phyloP scores from a whole-genome alignment of 1,284 basidiomycete genomes.

The Bondarzewia mesenterica region DNA sequence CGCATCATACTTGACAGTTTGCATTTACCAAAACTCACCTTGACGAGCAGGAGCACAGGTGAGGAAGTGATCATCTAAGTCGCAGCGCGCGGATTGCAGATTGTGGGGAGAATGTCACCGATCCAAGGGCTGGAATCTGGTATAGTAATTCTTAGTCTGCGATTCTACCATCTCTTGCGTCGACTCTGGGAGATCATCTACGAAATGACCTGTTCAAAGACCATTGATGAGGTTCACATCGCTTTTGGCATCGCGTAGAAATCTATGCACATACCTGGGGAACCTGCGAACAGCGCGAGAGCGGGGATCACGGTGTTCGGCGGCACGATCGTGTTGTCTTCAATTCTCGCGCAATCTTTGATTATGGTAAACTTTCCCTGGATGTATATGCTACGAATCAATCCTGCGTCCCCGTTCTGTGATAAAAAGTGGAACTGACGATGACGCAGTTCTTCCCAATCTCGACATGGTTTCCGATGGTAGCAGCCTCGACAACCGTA shows the following conservation, averaged over 20 bases:
- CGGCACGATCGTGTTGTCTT: slow-evolving; percentile 84
- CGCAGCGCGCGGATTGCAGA: neutral
- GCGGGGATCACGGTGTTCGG: slow-evolving; percentile 92
- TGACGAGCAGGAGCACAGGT: neutral
- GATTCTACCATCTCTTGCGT: slow-evolving; percentile 45
- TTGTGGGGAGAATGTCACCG: neutral
- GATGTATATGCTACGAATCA: slow-evolving; percentile 1
- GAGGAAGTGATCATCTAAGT: neutral
- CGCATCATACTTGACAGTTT: neutral
- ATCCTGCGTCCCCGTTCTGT: no score
- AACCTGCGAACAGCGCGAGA: slow-evolving; percentile 80
- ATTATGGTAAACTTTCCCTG: slow-evolving; percentile 96
- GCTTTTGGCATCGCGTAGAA: neutral
- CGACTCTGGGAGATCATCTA: slow-evolving; percentile 86
- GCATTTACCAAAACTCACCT: neutral
- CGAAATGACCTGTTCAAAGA: slow-evolving; percentile 55
- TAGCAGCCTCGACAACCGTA: slow-evolving; percentile 88
- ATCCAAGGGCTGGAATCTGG: slow-evolving; percentile 38
- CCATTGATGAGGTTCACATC: neutral
- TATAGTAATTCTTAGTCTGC: slow-evolving; percentile 68
- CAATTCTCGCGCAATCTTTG: slow-evolving; percentile 89
- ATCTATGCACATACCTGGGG: slow-evolving; percentile 61
- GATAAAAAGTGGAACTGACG: no score
- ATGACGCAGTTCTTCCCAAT: slow-evolving; percentile 95
- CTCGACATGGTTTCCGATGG: slow-evolving; percentile 89